A percentile compares a stretch with the other conserved stretches of the same genome.
These are phyloP conservation scores for Hordeum pubiflorum DNA, from an alignment of 202 grass and related monocot genomes.

Conservation along the genomic window DNA sequence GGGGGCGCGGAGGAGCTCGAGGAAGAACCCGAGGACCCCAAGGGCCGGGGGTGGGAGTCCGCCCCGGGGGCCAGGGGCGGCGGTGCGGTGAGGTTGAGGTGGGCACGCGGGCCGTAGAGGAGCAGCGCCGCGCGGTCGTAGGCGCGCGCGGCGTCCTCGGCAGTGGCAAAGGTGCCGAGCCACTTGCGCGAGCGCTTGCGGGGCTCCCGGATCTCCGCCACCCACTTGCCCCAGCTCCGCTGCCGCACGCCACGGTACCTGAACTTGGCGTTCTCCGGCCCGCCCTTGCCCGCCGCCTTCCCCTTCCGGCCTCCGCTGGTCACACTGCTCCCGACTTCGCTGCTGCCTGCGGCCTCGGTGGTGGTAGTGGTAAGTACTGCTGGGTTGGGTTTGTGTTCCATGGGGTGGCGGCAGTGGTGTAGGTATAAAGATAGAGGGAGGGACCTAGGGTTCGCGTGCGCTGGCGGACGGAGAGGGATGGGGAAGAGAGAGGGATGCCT, in stretches of 20 bases:
- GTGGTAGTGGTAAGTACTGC: not conserved
- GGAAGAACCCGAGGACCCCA: conserved; percentile 27
- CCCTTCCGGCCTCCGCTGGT: conserved; percentile 11
- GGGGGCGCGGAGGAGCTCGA: conserved; percentile 19
- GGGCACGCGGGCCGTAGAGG: conserved; percentile 72
- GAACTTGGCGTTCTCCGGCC: conserved; percentile 87
- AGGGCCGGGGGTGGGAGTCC: not conserved
- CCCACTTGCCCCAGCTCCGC: conserved; percentile 96
- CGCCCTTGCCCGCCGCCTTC: conserved; percentile 39
- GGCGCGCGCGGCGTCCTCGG: conserved; percentile 77
- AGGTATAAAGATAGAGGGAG: conserved; percentile 26
- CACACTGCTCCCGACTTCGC: not conserved
- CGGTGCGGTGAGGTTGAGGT: conserved; percentile 66
- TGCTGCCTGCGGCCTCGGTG: not conserved
- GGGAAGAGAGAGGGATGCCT: conserved; percentile 17
- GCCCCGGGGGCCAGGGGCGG: not conserved
- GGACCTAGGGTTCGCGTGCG: not conserved
- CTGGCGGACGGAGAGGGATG: conserved; percentile 2
- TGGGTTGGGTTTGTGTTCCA: conserved; percentile 14
- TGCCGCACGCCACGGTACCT: conserved; percentile 83
- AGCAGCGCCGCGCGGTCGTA: conserved; percentile 83
- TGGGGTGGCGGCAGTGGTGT: not conserved
- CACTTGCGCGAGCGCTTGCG: conserved; percentile 86
- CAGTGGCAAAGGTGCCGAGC: conserved; percentile 93
- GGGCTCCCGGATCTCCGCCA: conserved; percentile 91